A percentile compares a stretch with the other conserved stretches of the same genome.
Evolutionary conservation across 2,329 filamentous ascomycete genomes (phyloP).

Genomic region (Calonectria fujianensis): DNA sequence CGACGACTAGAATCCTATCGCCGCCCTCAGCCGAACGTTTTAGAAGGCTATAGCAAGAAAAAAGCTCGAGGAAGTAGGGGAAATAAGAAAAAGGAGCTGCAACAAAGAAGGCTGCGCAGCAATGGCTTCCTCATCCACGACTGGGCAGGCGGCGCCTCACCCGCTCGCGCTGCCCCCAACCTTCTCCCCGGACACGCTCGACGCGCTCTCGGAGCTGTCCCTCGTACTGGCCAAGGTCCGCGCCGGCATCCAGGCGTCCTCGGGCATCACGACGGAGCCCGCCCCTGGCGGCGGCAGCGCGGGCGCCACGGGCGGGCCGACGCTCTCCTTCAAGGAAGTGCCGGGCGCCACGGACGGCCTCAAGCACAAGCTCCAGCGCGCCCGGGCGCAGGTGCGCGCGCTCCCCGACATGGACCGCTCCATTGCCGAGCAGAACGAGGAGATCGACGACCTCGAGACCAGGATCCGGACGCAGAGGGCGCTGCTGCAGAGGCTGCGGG

Average conservation of each 20-base stretch:
- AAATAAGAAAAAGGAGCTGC: not conserved
- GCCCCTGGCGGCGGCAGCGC: constrained; percentile 60
- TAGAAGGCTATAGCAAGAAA: not conserved
- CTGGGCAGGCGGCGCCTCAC: constrained; percentile 54
- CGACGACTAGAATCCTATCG: not conserved
- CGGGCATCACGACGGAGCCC: constrained; percentile 63
- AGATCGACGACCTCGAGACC: constrained; percentile 80
- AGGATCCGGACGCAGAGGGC: constrained; percentile 78
- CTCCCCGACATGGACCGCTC: constrained; percentile 83
- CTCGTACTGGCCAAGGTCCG: constrained; percentile 85
- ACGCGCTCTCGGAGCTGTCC: constrained; percentile 88
- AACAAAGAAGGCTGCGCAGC: constrained; percentile 39
- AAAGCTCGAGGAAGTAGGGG: not conserved
- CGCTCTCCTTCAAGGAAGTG: constrained; percentile 81
- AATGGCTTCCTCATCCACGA: constrained; percentile 59
- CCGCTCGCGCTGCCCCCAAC: constrained; percentile 75
- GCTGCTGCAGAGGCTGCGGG: constrained; percentile 73
- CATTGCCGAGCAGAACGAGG: constrained; percentile 80
- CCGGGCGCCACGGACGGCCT: constrained; percentile 85
- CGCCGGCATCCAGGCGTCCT: constrained; percentile 64
- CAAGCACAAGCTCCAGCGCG: constrained; percentile 89
- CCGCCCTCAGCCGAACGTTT: not conserved
- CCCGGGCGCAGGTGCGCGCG: constrained; percentile 78
- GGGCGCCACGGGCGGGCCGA: constrained; percentile 59
- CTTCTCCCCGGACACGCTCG: constrained; percentile 88